Conservation (phyloP, 805 yeast genomes). For the Myxozyma vanderwaltii region DNA sequence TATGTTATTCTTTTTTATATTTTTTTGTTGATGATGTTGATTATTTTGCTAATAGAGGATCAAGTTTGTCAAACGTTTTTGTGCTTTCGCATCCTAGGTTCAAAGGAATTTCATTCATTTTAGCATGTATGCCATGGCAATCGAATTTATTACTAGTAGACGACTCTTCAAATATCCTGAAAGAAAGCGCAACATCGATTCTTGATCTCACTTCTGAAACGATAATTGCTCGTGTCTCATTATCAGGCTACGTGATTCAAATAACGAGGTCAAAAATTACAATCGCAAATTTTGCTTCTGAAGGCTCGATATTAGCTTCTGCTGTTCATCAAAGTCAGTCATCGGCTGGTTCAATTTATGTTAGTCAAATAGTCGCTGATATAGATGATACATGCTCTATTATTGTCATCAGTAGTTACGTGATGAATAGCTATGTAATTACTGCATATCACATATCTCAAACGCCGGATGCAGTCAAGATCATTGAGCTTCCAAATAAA, state of each 20-base stretch:
- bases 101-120: background rate
- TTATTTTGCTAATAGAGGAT: no score
- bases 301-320: background rate
- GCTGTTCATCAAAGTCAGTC: background rate
- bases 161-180: background rate
- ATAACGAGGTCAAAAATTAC: constrained; percentile 7
- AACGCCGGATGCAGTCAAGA: background rate
- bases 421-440: background rate
- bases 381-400: constrained; percentile 10
- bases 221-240: constrained; percentile 2
- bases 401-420: background rate
- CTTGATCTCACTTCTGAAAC: constrained; percentile 12
- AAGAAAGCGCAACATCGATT: background rate
- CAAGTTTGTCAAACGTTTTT: constrained; percentile 13
- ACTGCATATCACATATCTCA: background rate
- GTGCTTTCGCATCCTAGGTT: constrained; percentile 10
- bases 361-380: constrained; percentile 7
- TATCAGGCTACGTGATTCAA: constrained; percentile 15
- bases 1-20: background rate
- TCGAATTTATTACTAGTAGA: constrained; percentile 1
- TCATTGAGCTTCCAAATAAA: background rate
- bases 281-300: constrained; percentile 2
- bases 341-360: background rate
- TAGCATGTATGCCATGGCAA: constrained; percentile 14
- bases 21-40: background rate